phyloP scores from a whole-genome alignment of 2,329 filamentous ascomycete genomes.

The Diaporthe sp. region DNA sequence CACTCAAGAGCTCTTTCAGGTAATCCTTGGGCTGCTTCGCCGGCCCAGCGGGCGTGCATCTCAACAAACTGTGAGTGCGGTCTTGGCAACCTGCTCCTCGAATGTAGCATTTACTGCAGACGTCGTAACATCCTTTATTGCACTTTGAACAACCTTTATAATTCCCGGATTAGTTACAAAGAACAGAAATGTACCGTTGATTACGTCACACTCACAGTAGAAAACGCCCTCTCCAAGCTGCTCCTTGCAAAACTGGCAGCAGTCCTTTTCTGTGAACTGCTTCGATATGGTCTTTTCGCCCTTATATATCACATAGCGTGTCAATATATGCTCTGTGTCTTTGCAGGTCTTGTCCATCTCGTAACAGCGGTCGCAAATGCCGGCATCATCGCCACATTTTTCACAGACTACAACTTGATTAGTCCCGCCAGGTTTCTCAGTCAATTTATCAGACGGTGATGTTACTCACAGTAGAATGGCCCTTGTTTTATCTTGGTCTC shows the following conservation, averaged over 20 bases:
- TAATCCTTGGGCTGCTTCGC: slow-evolving; percentile 24
- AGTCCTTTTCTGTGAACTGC: slow-evolving; percentile 28
- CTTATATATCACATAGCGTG: slow-evolving; percentile 34
- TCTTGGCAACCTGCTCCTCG: slow-evolving; percentile 36
- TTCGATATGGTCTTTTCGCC: slow-evolving; percentile 33
- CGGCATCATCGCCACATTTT: slow-evolving; percentile 28
- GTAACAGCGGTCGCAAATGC: slow-evolving; percentile 36
- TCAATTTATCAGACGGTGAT: too few species aligned
- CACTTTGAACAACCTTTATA: slow-evolving; percentile 28
- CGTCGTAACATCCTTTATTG: slow-evolving; percentile 31
- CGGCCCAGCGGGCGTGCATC: slow-evolving; percentile 23
- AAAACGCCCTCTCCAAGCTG: slow-evolving; percentile 15
- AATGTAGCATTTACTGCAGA: slow-evolving; percentile 36
- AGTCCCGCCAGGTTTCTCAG: neutral
- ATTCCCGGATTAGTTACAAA: neutral
- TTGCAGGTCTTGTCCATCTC: slow-evolving; percentile 34
- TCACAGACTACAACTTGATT: slow-evolving; percentile 30
- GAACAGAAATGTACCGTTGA: neutral
- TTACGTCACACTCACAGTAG: slow-evolving; percentile 27
- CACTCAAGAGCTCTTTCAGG: slow-evolving; percentile 31
- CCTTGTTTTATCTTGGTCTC: slow-evolving; percentile 32
- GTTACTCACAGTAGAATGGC: slow-evolving; percentile 33
- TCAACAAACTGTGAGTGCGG: slow-evolving; percentile 28
- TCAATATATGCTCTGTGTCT: slow-evolving; percentile 19
- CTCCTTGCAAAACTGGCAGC: slow-evolving; percentile 35